Evolutionary conservation across 2,329 filamentous ascomycete genomes (phyloP).

Genomic region (Tolypocladium tundrense): DNA sequence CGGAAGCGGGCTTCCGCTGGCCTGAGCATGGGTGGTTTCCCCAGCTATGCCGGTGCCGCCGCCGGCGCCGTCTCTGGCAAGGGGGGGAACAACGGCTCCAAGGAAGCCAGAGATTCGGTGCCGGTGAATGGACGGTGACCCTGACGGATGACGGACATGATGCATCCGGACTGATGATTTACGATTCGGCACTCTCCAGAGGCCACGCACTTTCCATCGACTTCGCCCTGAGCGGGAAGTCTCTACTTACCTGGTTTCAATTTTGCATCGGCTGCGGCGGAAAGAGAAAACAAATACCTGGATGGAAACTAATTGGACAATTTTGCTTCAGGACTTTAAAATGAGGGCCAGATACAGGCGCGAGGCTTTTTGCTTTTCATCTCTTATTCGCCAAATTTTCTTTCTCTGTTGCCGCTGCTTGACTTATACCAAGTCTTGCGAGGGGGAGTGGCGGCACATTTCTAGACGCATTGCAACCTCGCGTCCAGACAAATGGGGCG

Average conservation of each 20-base stretch:
- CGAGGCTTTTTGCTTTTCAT: constrained; percentile 1
- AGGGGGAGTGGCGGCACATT: not conserved
- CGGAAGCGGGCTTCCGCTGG: constrained; percentile 40
- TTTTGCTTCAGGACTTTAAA: not conserved
- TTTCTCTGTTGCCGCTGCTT: not conserved
- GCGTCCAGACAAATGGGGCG: not conserved
- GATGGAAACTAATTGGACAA: constrained; percentile 2
- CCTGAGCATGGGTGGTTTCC: constrained; percentile 25
- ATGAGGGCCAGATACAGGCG: not conserved
- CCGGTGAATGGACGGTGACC: constrained; percentile 21
- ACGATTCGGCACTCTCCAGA: not conserved
- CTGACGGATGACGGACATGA: not conserved
- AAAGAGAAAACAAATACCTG: not conserved
- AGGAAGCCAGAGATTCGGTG: constrained; percentile 17
- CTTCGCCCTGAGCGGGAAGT: not conserved
- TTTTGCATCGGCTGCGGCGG: not conserved
- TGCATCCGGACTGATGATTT: not conserved
- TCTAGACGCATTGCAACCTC: not conserved
- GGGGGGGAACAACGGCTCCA: constrained; percentile 13
- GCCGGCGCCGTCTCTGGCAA: constrained; percentile 24
- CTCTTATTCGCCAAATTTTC: not conserved
- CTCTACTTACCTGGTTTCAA: not conserved
- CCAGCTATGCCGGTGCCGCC: constrained; percentile 30
- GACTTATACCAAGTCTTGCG: not conserved
- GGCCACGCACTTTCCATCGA: not conserved